These are phyloP conservation scores for Phytophthora europaea DNA, from an alignment of 352 stramenopile species.

Conservation along the genomic window DNA sequence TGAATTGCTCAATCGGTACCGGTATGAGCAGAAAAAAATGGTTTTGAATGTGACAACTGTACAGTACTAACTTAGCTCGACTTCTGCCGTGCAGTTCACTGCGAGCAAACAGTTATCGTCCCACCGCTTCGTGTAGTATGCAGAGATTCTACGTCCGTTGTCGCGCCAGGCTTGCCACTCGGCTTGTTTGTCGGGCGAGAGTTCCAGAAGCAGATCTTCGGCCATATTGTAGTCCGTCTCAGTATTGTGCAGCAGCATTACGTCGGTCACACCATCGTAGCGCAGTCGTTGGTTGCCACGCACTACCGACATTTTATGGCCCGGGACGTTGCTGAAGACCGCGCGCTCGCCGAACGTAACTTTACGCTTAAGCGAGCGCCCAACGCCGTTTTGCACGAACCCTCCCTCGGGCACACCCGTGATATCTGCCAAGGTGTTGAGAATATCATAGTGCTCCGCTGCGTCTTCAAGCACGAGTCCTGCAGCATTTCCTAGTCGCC, in stretches of 20 bases:
- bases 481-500: constrained; percentile 45
- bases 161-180: constrained; percentile 47
- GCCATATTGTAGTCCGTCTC: constrained; percentile 44
- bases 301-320: constrained; percentile 56
- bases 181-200: constrained; percentile 17
- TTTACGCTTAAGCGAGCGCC: constrained; percentile 63
- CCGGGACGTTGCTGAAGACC: constrained; percentile 64
- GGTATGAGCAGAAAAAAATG: neutral
- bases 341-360: constrained; percentile 33
- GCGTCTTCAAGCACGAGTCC: constrained; percentile 55
- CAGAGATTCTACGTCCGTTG: constrained; percentile 43
- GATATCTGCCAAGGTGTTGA: constrained; percentile 76
- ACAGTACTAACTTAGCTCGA: neutral
- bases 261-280: constrained; percentile 47
- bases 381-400: constrained; percentile 63
- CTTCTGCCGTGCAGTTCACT: constrained; percentile 20
- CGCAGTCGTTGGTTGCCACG: constrained; percentile 56
- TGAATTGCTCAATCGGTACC: too few relatives aligned
- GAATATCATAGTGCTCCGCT: constrained; percentile 62
- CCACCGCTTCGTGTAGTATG: constrained; percentile 62
- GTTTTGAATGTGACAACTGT: neutral
- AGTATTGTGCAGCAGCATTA: constrained; percentile 55
- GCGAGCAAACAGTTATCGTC: constrained; percentile 44
- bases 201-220: constrained; percentile 43
- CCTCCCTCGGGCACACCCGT: constrained; percentile 57